Evolutionary conservation across 495 filamentous ascomycete genomes (phyloP), one percentile per base, ranked within the genome.

Genomic region (Penicillium odoratum): DNA sequence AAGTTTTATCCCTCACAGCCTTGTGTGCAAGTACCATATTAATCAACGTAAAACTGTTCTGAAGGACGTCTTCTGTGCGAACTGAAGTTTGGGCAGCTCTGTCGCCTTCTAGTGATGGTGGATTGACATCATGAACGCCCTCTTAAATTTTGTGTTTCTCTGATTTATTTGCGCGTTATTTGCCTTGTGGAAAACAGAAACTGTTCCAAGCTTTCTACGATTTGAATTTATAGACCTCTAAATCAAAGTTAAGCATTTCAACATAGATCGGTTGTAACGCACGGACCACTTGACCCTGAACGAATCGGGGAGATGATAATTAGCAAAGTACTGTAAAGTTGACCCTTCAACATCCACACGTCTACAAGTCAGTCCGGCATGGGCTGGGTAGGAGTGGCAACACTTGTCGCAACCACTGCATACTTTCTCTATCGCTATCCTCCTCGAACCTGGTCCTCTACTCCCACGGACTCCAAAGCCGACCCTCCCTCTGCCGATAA

Each of bases 301-400:
- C 55, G 55, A 58, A 58, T 55, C 60, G 57, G 60, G 55, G 44
- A 25, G 36, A 58, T 16, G 36, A 47, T 51, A 42, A 50, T 15
- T 25, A 48, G 26, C n/a, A 48, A 21, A 21, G 21, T 21, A 21
- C 21, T 21, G 21, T 48, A 28, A 46, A 7, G 3, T 46, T n/a
- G 6, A 40, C 36, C 36, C 36, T 45, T 45, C 3, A 46, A 26
- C 18, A 18, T 25, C 8, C 18, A 44, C 43, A 46, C 16, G 16
- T 48, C 46, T 48, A 29, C 28, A 48, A 48, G 11, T 16, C 26
- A 29, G 29, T 57, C 63, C 64, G 56, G 44, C 5, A 76, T 76
- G 75, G 73, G 69, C 63, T 74, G 75, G 72, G 57, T 70, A 56
- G 70, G 72, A 21, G 66, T 70, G 44, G 73, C 60, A 30, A 60